Conservation (phyloP, 2,329 filamentous ascomycete genomes). For the Aphanocladium album region DNA sequence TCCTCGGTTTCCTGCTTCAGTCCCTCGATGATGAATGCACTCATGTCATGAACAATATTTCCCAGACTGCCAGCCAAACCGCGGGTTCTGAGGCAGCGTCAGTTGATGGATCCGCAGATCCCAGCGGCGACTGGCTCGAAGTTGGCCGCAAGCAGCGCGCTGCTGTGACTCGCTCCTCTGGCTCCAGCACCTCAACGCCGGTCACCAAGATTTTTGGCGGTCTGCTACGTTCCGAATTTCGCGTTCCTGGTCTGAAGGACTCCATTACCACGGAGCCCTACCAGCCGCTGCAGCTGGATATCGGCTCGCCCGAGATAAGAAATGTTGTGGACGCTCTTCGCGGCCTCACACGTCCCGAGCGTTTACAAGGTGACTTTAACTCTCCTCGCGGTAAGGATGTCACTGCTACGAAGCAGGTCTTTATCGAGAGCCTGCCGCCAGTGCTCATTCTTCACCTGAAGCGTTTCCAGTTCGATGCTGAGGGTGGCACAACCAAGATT, state of each 20-base stretch:
- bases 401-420: conserved; percentile 85
- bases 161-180: conserved; percentile 80
- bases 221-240: conserved; percentile 81
- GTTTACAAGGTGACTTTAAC: conserved; percentile 77
- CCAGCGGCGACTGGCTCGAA: conserved; percentile 69
- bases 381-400: conserved; percentile 71
- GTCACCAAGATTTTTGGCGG: conserved; percentile 94
- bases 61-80: conserved; percentile 26
- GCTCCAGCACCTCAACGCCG: conserved; percentile 69
- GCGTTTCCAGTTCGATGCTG: conserved; percentile 91
- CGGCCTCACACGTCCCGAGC: conserved; percentile 76
- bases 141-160: conserved; percentile 89
- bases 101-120: conserved; percentile 25
- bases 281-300: conserved; percentile 90
- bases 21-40: conserved; percentile 90
- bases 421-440: conserved; percentile 85
- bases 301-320: conserved; percentile 77
- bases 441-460: conserved; percentile 94
- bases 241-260: conserved; percentile 78
- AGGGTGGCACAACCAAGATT: conserved; percentile 88
- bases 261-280: conserved; percentile 93
- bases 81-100: conserved; percentile 25
- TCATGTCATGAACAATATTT: conserved; percentile 54
- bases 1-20: conserved; percentile 87
- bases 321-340: conserved; percentile 91